Conservation (phyloP, 2,329 filamentous ascomycete species). For the Pseudodiploospora longispora region DNA sequence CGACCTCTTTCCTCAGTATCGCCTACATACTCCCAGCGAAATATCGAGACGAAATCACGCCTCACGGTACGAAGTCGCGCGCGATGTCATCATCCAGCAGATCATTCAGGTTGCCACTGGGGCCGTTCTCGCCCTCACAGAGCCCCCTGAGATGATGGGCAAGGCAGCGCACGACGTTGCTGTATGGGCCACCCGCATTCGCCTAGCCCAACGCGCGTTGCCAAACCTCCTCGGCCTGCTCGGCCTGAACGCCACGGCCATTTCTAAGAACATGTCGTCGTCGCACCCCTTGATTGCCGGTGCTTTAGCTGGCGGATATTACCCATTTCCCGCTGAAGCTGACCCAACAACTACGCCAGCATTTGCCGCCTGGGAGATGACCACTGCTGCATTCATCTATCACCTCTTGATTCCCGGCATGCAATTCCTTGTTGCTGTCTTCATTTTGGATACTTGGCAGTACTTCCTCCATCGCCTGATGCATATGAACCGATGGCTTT, state of each 20-base stretch:
- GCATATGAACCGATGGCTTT: conserved; percentile 97
- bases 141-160: conserved; percentile 65
- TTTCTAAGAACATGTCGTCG: conserved; percentile 67
- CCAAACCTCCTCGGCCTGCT: conserved; percentile 62
- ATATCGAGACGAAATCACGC: conserved; percentile 82
- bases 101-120: conserved; percentile 74
- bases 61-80: conserved; percentile 73
- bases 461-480: conserved; percentile 95
- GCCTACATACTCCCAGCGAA: conserved; percentile 90
- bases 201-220: conserved; percentile 69
- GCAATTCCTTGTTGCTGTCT: conserved; percentile 68
- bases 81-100: conserved; percentile 89
- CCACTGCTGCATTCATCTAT: conserved; percentile 69
- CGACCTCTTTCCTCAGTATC: conserved; percentile 83
- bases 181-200: conserved; percentile 78
- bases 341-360: conserved; percentile 52
- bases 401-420: conserved; percentile 65
- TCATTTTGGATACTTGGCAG: conserved; percentile 90
- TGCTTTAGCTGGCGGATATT: conserved; percentile 70
- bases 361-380: conserved; percentile 78
- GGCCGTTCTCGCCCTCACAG: conserved; percentile 58
- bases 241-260: conserved; percentile 65
- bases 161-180: conserved; percentile 80
- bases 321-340: conserved; percentile 58
- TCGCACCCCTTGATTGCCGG: conserved; percentile 69